Evolutionary conservation across 352 stramenopile species (phyloP), one percentile per base, ranked within the genome.

Genomic region (Aphanomyces cochlioides): DNA sequence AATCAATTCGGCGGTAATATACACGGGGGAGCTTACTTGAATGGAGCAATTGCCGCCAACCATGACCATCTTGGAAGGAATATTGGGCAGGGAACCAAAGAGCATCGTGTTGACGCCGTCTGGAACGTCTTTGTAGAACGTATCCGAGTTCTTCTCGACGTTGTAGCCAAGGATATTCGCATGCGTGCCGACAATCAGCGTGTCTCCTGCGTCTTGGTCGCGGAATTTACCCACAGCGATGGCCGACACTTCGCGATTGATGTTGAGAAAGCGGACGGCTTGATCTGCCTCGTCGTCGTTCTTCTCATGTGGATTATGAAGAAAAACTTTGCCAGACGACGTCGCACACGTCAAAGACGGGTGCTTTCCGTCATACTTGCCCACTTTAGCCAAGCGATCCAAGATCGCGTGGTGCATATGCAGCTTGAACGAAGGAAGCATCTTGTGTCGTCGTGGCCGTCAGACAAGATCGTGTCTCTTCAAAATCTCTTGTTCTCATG

Each of bases 21-120:
- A 50, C 43, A 50, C 43, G 43, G 10, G 43, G 17, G 41, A 28
- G 21, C 19, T 4, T 58, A 69, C 63, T 39, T 92, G 87, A 13
- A 98, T 74, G 8, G 87, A 96, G 75, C 93, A 98, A 67, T 98
- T 97, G 38, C 92, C 92, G 17, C 92, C 93, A 17, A 95, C 90
- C 7, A 98, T 78, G 13, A 94, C 89, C 79, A 98, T 89, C 21
- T 82, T 73, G 3, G 81, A 77, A 4, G 78, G 76, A 43, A 79
- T 72, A 5, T 76, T 76, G 0, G 80, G 82, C 6, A 79, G 75
- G 0, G 81, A 77, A 2, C 82, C 82, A 70, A 96, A 90, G 19
- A 89, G 72, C 78, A 96, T 89, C n/a, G 82, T 82, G 74, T 87
- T 90, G 56, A 92, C 85, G 54, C 88, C 88, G 67, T 96, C 90